These are phyloP conservation scores for Berberis vulgaris DNA, from an alignment of 164 flowering plant species.

Conservation along the genomic window DNA sequence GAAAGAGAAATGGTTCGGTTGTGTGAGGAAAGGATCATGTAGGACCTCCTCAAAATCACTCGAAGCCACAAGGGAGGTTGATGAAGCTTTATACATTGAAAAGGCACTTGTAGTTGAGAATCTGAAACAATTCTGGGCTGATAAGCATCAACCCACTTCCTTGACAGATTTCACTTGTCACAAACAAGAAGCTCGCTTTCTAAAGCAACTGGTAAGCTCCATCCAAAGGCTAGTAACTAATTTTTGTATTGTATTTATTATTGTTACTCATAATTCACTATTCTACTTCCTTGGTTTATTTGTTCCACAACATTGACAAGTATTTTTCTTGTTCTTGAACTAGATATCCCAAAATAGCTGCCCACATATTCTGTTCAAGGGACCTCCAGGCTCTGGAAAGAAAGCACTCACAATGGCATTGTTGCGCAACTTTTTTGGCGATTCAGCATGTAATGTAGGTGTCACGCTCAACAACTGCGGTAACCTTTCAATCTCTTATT, in stretches of 20 bases:
- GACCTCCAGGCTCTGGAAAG: conserved; percentile 67
- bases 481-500: not conserved
- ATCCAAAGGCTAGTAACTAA: no score
- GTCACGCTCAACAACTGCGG: not conserved
- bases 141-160: conserved; percentile 54
- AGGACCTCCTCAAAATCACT: conserved; percentile 39
- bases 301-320: not conserved
- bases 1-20: conserved; percentile 44
- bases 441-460: conserved; percentile 49
- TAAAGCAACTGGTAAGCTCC: conserved; percentile 47
- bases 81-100: conserved; percentile 55
- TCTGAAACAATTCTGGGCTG: conserved; percentile 67
- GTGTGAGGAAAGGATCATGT: conserved; percentile 48
- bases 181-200: conserved; percentile 60
- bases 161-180: conserved; percentile 61
- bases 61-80: conserved; percentile 24
- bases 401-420: conserved; percentile 53
- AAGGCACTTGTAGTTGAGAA: conserved; percentile 62
- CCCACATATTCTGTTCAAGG: conserved; percentile 65
- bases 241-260: no score
- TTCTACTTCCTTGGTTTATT: not conserved
- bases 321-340: conserved; percentile 1
- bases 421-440: conserved; percentile 52
- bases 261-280: no score
- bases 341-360: conserved; percentile 35